Base-by-base conservation (phyloP, 441 rosid species). In the Theobroma grandiflorum region DNA sequence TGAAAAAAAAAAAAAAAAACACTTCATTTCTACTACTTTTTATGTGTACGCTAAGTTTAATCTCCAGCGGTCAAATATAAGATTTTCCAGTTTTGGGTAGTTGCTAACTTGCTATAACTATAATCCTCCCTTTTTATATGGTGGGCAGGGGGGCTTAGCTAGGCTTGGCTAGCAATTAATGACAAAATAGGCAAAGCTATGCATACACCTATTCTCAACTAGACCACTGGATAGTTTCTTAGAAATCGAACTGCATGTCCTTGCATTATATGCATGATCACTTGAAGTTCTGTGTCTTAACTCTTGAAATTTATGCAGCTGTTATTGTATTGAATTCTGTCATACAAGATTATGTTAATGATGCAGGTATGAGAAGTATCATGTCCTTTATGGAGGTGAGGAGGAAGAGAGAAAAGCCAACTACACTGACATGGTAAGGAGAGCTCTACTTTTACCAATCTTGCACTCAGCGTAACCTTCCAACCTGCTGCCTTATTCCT, bases 361-460 rank as follows among this genome's bases (percentile, higher is more conserved):
- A n/a, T 88, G 78, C 86, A 94, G 99, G 89, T 96, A 96, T 84
- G 98, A 96, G 87, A 90, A 92, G 78, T 95, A 95, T 85, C 98
- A 96, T 84, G 91, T 80, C 43, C 78, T 43, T 69, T 82, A 93
- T 81, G 99, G 99, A 74, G 98, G 98, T 75, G 91, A 89, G 3
- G 94, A 89, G 85, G 96, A 95, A 87, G 97, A 89, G 53, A 90
- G 98, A 85, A 96, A 89, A 85, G 86, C 91, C 22, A 92, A 93
- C 82, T 96, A 95, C 80, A 82, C 92, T 59, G 99, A 96, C 88
- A 96, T 96, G 99, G 98, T 96, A 83, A 80, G 84, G 57, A 50
- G 64, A 72, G 71, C 62, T 76, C 61, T 59, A 15, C 6, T 65
- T 75, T 20, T 35, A 31, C 12, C 43, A 31, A 75, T 68, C 45